These are phyloP conservation scores for Alternaria sp. DNA, from an alignment of 2,329 filamentous ascomycete species.

Conservation along the genomic window DNA sequence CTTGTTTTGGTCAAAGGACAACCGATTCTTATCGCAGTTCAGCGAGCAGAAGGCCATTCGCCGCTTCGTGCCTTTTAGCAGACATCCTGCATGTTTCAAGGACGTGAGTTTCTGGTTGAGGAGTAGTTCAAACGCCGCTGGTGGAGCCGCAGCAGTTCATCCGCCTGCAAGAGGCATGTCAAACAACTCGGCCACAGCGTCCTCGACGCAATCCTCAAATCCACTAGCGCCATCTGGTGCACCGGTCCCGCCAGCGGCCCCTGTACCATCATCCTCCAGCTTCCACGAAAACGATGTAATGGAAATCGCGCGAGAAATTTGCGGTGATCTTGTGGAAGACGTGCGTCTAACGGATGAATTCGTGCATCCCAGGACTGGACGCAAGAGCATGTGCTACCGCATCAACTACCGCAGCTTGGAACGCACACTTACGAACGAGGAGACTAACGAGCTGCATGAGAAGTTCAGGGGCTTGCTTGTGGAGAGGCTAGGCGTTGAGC, in stretches of 20 bases:
- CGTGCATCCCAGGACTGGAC: conserved; percentile 81
- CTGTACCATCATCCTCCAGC: conserved; percentile 27
- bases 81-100: conserved; percentile 86
- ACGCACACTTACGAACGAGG: conserved; percentile 83
- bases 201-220: conserved; percentile 19
- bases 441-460: conserved; percentile 79
- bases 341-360: conserved; percentile 87
- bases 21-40: conserved; percentile 89
- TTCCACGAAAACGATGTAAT: conserved; percentile 98
- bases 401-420: conserved; percentile 94
- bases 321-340: conserved; percentile 86
- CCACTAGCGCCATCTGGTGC: conserved; percentile 4
- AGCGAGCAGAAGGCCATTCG: conserved; percentile 56
- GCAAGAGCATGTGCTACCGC: conserved; percentile 87
- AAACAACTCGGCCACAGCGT: conserved; percentile 14
- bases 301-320: conserved; percentile 87
- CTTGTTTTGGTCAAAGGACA: conserved; percentile 90
- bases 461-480: conserved; percentile 71
- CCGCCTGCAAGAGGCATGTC: conserved; percentile 19
- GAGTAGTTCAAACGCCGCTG: conserved; percentile 32
- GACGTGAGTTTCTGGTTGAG: conserved; percentile 93
- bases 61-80: conserved; percentile 87
- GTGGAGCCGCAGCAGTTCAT: conserved; percentile 33
- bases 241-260: conserved; percentile 52
- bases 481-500: conserved; percentile 77